These are phyloP conservation scores for Epichloe coenophiala DNA, from an alignment of 2,329 filamentous ascomycete species.

Conservation along the genomic window DNA sequence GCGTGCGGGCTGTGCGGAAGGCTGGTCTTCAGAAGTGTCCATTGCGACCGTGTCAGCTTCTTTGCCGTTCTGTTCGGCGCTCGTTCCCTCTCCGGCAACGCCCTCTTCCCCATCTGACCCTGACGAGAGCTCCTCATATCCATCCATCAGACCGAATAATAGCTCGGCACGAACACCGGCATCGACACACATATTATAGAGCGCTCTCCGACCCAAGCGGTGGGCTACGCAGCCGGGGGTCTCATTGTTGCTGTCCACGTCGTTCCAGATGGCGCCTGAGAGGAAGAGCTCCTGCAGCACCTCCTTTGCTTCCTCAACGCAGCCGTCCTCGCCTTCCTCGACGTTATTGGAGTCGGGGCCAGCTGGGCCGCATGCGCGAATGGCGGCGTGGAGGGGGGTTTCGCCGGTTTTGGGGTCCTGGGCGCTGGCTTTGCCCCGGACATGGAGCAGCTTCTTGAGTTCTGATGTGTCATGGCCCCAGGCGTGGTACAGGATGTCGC, in stretches of 20 bases:
- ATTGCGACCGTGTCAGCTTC: constrained; percentile 14
- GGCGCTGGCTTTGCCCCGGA: constrained; percentile 52
- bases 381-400: constrained; percentile 79
- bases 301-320: constrained; percentile 47
- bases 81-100: constrained; percentile 21
- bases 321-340: constrained; percentile 23
- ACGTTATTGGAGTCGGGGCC: constrained; percentile 11
- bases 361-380: constrained; percentile 54
- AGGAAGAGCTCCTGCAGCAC: constrained; percentile 67
- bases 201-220: constrained; percentile 49
- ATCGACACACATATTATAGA: constrained; percentile 77
- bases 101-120: constrained; percentile 36
- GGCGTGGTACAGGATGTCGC: constrained; percentile 38
- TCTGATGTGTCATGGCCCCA: constrained; percentile 49
- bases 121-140: constrained; percentile 60
- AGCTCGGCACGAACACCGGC: constrained; percentile 86
- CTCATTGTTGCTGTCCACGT: constrained; percentile 73
- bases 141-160: constrained; percentile 67
- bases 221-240: constrained; percentile 81
- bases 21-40: constrained; percentile 14
- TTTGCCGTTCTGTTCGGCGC: constrained; percentile 12
- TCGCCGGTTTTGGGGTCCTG: constrained; percentile 77
- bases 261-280: constrained; percentile 94
- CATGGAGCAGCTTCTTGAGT: constrained; percentile 56
- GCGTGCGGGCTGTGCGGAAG: constrained; percentile 5